Base-by-base conservation (phyloP, 1,139 yeast genomes). In the Saccharomyces hybrid region DNA sequence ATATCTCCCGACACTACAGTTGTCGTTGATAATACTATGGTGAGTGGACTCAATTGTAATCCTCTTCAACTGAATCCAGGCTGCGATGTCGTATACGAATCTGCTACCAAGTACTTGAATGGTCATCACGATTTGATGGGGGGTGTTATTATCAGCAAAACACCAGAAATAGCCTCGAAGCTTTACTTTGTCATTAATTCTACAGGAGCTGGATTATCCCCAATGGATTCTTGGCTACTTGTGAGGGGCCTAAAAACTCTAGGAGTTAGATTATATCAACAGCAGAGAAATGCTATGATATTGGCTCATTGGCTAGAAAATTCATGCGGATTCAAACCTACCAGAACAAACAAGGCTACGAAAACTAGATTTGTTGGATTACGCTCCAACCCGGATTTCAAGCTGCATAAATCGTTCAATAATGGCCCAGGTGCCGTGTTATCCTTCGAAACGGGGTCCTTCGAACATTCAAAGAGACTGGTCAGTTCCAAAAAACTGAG, bases 121-220 rank as follows among this genome's bases (percentile, higher is more conserved):
- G 97, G 97, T 9, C 97, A 90, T 70, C 97, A 90, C 70, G 97
- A 90, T 70, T 82, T 90, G 64, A 90, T 90, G 97, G 96, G 96
- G 16, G 97, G 97, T 54, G 83, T 87, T 20, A 76, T 90, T 57
- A 95, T 96, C 29, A 83, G 87, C 25, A 78, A 86, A 59, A 76
- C 77, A 51, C 71, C 79, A 31, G 75, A 77, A 56, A 73, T 90
- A 55, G 93, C 91, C 7, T 85, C 87, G 57, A 76, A 80, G 55
- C 65, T 90, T 13, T 88, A 80, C 69, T 86, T 80, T 69, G 87
- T 88, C 27, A 85, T 90, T 65, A 90, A 90, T 71, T 85, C 96
- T 38, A 85, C 91, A 8, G 97, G 97, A 9, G 84, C 93, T 59
- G 97, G 96, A 1, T 78, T 90, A 54, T 81, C 95, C 3, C 97